Evolutionary conservation across 2,329 filamentous ascomycete genomes (phyloP).

Genomic region (Acarospora socialis): DNA sequence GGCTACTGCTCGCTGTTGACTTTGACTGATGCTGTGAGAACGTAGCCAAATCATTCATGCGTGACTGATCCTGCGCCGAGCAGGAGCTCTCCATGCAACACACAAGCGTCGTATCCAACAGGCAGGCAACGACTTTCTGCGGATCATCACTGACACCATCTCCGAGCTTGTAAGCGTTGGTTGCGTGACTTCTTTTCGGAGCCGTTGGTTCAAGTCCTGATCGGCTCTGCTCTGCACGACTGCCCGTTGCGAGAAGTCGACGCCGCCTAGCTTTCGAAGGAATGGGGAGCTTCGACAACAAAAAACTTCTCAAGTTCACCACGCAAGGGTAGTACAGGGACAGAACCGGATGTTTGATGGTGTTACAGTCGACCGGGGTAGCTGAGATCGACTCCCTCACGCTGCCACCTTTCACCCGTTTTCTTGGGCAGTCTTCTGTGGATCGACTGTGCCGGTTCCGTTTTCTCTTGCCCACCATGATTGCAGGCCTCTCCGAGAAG

Average conservation of each 20-base stretch:
- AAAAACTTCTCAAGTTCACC: constrained; percentile 54
- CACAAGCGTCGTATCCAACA: constrained; percentile 59
- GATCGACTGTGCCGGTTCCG: background rate
- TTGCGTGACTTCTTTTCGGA: too few relatives aligned
- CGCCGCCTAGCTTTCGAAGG: constrained; percentile 44
- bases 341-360: constrained; percentile 47
- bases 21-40: constrained; percentile 48
- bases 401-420: background rate
- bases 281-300: constrained; percentile 50
- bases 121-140: constrained; percentile 29
- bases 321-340: constrained; percentile 53
- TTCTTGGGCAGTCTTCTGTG: background rate
- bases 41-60: constrained; percentile 41
- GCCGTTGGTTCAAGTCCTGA: too few relatives aligned
- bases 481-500: constrained; percentile 4
- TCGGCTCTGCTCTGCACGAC: too few relatives aligned
- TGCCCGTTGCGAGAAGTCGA: constrained; percentile 26
- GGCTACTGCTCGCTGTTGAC: constrained; percentile 22
- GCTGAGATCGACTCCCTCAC: background rate
- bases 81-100: constrained; percentile 32
- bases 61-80: constrained; percentile 20
- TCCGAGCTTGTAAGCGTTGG: constrained; percentile 40
- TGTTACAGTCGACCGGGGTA: constrained; percentile 8
- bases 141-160: constrained; percentile 32
- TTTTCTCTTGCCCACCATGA: constrained; percentile 16